A percentile compares a stretch with the other conserved stretches of the same genome.
Evolutionary conservation across 768 basidiomycete genomes (phyloP).

Genomic region (Tubosaeta sp.): DNA sequence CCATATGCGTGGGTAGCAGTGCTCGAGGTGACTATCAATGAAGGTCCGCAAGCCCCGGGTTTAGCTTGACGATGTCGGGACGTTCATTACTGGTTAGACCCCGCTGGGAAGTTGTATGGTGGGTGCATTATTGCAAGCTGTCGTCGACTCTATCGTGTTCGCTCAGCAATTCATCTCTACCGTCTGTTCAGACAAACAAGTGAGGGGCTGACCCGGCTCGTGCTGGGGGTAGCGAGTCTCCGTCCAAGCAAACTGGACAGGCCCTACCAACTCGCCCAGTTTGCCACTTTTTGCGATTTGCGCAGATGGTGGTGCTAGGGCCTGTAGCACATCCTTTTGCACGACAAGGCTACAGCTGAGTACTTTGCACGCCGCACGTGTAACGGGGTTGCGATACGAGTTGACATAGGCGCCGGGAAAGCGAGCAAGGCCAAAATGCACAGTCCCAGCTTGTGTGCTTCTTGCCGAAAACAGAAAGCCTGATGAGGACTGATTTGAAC

Average conservation of each 20-base stretch:
- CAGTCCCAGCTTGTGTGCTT: conserved; percentile 87
- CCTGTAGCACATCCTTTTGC: conserved; percentile 67
- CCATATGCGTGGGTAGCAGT: no score
- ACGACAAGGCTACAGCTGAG: conserved; percentile 75
- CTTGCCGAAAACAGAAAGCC: conserved; percentile 81
- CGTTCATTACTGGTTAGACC: no score
- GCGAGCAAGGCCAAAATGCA: conserved; percentile 82
- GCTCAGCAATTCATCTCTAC: conserved; percentile 35
- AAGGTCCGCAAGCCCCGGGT: no score
- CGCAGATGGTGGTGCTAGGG: conserved; percentile 85
- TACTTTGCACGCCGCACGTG: conserved; percentile 72
- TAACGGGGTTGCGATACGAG: conserved; percentile 81
- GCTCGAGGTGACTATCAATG: no score
- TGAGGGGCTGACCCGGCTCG: conserved; percentile 55
- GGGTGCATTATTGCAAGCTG: no score
- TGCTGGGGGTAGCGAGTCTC: conserved; percentile 72
- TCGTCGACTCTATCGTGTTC: conserved; percentile 22
- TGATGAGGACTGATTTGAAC: conserved; percentile 19
- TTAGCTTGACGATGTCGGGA: no score
- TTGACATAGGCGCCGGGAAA: conserved; percentile 91
- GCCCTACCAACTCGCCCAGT: conserved; percentile 89
- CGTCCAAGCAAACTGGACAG: conserved; percentile 98
- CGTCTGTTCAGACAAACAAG: conserved; percentile 31
- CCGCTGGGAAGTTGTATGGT: no score
- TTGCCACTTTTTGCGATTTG: conserved; percentile 69